phyloP scores from a whole-genome alignment of 2,329 filamentous ascomycete genomes.

The Metarhizium anisopliae region DNA sequence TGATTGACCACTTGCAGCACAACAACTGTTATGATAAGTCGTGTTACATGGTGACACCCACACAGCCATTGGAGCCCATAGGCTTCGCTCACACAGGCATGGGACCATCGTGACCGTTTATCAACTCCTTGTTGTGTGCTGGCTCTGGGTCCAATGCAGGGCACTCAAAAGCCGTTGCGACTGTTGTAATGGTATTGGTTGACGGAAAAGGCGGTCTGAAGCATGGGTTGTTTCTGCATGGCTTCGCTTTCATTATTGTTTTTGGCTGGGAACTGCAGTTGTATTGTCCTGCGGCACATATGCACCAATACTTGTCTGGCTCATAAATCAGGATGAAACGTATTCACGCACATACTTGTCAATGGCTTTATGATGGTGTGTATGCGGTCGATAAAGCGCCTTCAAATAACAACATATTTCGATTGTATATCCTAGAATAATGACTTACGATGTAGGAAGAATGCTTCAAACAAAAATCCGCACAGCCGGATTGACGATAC shows the following conservation, averaged over 20 bases:
- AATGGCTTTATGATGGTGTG: too few relatives aligned
- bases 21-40: neutral
- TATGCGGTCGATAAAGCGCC: too few relatives aligned
- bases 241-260: too few relatives aligned
- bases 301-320: neutral
- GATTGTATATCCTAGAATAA: neutral
- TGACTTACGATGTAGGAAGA: neutral
- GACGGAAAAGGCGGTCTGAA: neutral
- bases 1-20: neutral
- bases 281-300: slow-evolving; percentile 17
- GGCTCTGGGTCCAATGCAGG: neutral
- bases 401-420: neutral
- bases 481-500: neutral
- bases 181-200: neutral
- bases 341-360: too few relatives aligned
- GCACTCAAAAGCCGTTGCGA: neutral
- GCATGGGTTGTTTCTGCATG: neutral
- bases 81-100: neutral
- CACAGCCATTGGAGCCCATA: too few relatives aligned
- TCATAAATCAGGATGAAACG: too few relatives aligned
- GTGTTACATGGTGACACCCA: neutral
- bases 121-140: neutral
- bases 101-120: neutral
- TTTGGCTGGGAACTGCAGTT: neutral
- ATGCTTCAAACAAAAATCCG: neutral